phyloP scores from a whole-genome alignment of 345 rosid genomes.

The Raphanus sativus region DNA sequence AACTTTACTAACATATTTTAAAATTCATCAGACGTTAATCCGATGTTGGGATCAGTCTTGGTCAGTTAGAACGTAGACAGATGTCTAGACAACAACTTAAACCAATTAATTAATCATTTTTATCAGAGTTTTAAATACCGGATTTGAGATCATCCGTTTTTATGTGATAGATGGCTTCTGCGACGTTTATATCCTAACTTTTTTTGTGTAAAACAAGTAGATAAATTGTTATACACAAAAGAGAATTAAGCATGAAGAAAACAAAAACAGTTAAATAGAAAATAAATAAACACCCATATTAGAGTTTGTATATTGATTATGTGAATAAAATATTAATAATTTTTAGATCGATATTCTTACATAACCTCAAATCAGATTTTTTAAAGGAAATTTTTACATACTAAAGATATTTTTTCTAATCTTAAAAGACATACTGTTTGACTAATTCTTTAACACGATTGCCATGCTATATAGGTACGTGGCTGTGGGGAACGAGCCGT shows the following conservation, averaged over 20 bases:
- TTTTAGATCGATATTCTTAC: background rate
- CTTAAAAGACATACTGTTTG: background rate
- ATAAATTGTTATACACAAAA: background rate
- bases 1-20: background rate
- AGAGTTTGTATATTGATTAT: background rate
- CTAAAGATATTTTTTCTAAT: background rate
- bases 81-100: background rate
- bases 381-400: background rate
- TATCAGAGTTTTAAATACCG: background rate
- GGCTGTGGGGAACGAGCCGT: constrained; percentile 89
- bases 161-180: background rate
- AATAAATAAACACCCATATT: background rate
- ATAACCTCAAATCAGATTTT: background rate
- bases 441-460: background rate
- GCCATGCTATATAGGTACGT: constrained; percentile 58
- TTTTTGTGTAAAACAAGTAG: background rate
- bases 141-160: background rate
- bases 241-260: no score
- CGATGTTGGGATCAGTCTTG: background rate
- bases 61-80: background rate
- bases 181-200: background rate
- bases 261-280: background rate
- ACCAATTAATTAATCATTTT: background rate
- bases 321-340: background rate
- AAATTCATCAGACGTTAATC: background rate